Conservation (phyloP, 306 rosid genomes). For the Begonia loranthoides region DNA sequence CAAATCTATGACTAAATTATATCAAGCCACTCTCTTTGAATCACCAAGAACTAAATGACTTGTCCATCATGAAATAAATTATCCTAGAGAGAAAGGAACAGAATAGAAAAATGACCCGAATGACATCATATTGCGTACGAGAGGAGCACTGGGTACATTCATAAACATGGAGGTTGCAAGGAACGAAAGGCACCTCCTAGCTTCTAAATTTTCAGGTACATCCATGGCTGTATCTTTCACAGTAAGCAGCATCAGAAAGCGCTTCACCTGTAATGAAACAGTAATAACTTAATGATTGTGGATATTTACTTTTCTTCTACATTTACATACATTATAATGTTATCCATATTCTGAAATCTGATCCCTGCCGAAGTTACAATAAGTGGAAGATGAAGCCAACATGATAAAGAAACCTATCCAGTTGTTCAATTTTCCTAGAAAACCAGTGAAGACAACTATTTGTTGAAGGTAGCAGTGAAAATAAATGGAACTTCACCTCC, state of each 20-base stretch:
- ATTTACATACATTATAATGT: too few species aligned
- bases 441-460: too few species aligned
- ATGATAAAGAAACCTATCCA: too few species aligned
- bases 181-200: slow-evolving; percentile 85
- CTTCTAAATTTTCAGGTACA: slow-evolving; percentile 72
- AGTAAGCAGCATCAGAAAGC: slow-evolving; percentile 74
- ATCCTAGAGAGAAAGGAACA: slow-evolving; percentile 5
- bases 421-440: too few species aligned
- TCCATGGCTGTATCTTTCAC: slow-evolving; percentile 83
- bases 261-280: slow-evolving; percentile 57
- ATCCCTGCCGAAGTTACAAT: too few species aligned
- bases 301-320: slow-evolving; percentile 1
- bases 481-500: slow-evolving; percentile 39
- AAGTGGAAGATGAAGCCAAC: too few species aligned
- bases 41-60: background rate
- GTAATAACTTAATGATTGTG: background rate
- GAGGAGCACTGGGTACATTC: slow-evolving; percentile 86
- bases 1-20: too few species aligned
- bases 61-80: background rate
- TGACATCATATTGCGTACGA: slow-evolving; percentile 60
- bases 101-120: slow-evolving; percentile 49
- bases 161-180: slow-evolving; percentile 87
- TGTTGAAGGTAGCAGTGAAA: too few species aligned
- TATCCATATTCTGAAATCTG: too few species aligned
- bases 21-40: too few species aligned